Base-by-base conservation (phyloP, 257 asterid species). In the Salvia miltiorrhiza region DNA sequence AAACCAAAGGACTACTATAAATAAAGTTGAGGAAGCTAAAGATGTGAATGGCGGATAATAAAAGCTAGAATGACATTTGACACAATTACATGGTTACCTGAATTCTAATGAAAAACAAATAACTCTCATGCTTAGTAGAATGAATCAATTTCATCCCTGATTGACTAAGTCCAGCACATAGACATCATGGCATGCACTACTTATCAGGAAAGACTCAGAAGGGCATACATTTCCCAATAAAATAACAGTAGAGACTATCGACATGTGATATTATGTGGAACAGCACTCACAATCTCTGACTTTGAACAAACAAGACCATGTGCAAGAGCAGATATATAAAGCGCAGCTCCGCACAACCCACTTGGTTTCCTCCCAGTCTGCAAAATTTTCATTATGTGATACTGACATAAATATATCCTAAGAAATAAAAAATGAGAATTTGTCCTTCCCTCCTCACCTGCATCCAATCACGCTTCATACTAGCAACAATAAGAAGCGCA, bases 321-420 rank as follows among this genome's bases (percentile, higher is more conserved):
- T 4, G 92, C 83, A 37, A 93, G 90, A 66, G 92, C 83, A 84
- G 98, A 82, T 74, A 90, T 81, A 77, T 88, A 93, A 39, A 93
- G 79, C 9, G 98, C 96, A 82, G 97, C 97, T 70, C 98, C 96
- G 76, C 96, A 93, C 62, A 90, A 74, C 56, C 97, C 98, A 84
- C 96, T 88, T 13, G 97, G 98, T 74, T 93, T 93, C 81, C 97
- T 90, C 68, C 98, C 98, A 54, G 98, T 93, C 97, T 93, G 86
- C 63, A 65, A 64, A 57, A 75, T 75, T 77, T 48, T 71, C 28
- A 54, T 40, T 62, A 60, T 60, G 71, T 68, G 32, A 69, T 68
- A 35, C 24, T 11, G 48, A 44, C 32, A 33, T 53, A 72, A 59
- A 45, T 40, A 57, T 32, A 68, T 41, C 45, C 39, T 53, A 49